A percentile compares a stretch with the other conserved stretches of the same genome.
These are phyloP conservation scores for Crucihimalaya himalaica DNA, from an alignment of 345 rosid genomes.

Conservation along the genomic window DNA sequence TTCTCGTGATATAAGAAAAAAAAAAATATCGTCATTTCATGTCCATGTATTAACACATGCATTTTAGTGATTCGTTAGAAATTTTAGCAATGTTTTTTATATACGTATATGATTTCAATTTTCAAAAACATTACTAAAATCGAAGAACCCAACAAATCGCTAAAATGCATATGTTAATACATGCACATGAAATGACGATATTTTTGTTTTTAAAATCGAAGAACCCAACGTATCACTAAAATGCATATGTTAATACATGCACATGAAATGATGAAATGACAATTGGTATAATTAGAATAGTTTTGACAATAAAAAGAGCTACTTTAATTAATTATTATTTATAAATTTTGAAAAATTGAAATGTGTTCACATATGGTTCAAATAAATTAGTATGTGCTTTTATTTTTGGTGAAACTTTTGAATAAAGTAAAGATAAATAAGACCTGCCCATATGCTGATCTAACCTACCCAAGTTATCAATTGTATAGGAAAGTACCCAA, in stretches of 20 bases:
- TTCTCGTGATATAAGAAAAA: background rate
- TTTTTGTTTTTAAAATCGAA: no score
- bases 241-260: no score
- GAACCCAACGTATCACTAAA: no score
- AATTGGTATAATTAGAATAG: no score
- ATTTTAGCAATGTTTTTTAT: background rate
- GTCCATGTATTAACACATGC: background rate
- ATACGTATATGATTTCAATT: no score
- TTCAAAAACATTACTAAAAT: no score
- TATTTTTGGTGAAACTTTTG: background rate
- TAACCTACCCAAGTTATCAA: conserved; percentile 38
- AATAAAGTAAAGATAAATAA: conserved; percentile 13
- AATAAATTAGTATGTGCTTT: background rate
- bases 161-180: no score
- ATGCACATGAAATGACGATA: no score
- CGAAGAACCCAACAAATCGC: no score
- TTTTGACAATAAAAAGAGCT: background rate
- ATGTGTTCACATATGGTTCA: background rate
- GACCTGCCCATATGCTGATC: conserved; percentile 25
- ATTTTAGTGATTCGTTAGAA: background rate
- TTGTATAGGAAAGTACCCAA: conserved; percentile 21
- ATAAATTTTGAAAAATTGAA: background rate
- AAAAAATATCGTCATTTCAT: background rate
- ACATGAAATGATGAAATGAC: no score
- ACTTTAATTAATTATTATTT: background rate